These are phyloP conservation scores for Excoecaria cochinchinensis DNA, from an alignment of 345 rosid genomes.

Conservation along the genomic window DNA sequence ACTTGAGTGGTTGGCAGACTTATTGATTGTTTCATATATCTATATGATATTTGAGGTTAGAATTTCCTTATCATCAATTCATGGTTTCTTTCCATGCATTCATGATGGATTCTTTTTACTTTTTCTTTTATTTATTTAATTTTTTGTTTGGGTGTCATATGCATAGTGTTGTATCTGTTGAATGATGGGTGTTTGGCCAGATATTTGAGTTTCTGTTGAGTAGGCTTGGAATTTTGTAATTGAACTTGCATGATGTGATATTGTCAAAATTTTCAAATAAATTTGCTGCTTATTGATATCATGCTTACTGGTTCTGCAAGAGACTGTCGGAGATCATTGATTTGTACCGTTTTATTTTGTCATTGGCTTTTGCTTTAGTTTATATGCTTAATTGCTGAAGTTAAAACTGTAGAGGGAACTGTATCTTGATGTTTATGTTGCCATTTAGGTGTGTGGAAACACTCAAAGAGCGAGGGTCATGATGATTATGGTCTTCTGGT, in stretches of 20 bases:
- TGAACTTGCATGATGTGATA: not conserved
- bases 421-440: slow-evolving; percentile 12
- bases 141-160: no score
- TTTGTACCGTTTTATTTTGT: no score
- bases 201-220: not conserved
- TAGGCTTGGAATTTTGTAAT: not conserved
- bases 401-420: not conserved
- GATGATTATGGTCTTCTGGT: slow-evolving; percentile 87
- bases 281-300: not conserved
- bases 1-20: not conserved
- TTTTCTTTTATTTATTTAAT: no score
- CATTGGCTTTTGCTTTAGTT: not conserved
- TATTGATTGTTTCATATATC: not conserved
- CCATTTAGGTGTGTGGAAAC: slow-evolving; percentile 72
- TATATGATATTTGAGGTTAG: not conserved
- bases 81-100: not conserved
- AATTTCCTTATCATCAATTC: not conserved
- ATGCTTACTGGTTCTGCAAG: not conserved
- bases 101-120: no score
- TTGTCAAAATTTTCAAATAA: not conserved
- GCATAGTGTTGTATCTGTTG: not conserved
- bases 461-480: slow-evolving; percentile 77
- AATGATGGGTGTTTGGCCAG: not conserved
- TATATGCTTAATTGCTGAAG: not conserved
- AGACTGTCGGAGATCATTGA: no score